These are phyloP conservation scores for Phialocephala sp. DNA, from an alignment of 2,329 filamentous ascomycete species.

Conservation along the genomic window DNA sequence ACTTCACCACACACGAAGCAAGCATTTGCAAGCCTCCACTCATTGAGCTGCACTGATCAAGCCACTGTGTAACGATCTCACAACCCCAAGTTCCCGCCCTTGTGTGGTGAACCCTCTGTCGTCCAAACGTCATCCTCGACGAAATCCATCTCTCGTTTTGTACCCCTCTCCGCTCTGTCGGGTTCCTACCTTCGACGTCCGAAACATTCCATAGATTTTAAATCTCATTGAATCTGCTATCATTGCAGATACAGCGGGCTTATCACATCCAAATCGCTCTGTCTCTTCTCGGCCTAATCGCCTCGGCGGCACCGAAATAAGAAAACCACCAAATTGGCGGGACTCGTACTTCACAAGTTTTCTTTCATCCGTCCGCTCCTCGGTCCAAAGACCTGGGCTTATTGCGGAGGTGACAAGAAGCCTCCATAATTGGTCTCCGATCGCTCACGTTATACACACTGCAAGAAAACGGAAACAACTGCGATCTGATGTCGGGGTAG, in stretches of 20 bases:
- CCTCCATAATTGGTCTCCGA: constrained; percentile 80
- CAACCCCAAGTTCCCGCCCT: constrained; percentile 23
- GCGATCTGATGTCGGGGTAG: constrained; percentile 23
- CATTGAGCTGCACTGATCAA: constrained; percentile 2
- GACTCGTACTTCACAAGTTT: constrained; percentile 72
- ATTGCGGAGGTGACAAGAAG: constrained; percentile 94
- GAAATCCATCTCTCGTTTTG: background rate
- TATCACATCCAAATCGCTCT: constrained; percentile 1
- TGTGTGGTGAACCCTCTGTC: constrained; percentile 17
- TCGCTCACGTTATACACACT: constrained; percentile 22
- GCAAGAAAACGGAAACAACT: constrained; percentile 17
- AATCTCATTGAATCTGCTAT: constrained; percentile 1
- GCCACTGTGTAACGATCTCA: constrained; percentile 5
- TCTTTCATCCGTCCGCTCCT: constrained; percentile 87
- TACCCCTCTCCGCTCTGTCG: background rate
- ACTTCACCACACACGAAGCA: constrained; percentile 6
- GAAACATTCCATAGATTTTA: background rate
- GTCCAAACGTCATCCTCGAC: constrained; percentile 17
- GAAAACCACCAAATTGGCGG: constrained; percentile 89
- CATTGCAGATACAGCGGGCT: background rate
- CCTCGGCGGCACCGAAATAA: constrained; percentile 41
- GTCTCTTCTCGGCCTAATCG: constrained; percentile 24
- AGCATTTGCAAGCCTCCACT: background rate
- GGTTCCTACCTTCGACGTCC: background rate
- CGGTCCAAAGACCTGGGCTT: constrained; percentile 92